Evolutionary conservation across 208 protist genomes (phyloP).

Genomic region (Naegleria fowleri): DNA sequence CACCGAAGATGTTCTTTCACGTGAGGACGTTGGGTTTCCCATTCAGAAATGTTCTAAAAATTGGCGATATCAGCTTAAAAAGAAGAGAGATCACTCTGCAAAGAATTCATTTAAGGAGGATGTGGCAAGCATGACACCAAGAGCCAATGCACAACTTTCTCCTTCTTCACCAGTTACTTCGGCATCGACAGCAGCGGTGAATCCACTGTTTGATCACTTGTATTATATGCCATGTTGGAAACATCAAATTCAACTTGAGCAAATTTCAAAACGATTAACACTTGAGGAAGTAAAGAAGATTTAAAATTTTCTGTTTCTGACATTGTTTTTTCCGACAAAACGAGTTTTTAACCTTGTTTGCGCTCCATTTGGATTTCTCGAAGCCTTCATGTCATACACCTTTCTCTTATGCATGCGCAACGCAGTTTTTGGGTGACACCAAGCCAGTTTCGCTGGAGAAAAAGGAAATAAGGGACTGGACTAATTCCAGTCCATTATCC

Average conservation of each 20-base stretch:
- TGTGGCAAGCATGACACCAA: not conserved
- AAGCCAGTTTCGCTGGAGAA: too few relatives aligned
- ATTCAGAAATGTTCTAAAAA: not conserved
- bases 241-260: not conserved
- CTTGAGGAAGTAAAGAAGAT: too few relatives aligned
- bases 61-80: not conserved
- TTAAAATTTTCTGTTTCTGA: too few relatives aligned
- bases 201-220: not conserved
- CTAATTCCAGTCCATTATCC: too few relatives aligned
- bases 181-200: not conserved
- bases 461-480: too few relatives aligned
- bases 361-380: too few relatives aligned
- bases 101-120: not conserved
- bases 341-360: too few relatives aligned
- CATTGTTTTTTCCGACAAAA: too few relatives aligned
- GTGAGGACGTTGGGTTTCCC: not conserved
- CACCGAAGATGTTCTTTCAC: not conserved
- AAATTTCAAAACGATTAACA: not conserved
- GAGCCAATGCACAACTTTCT: not conserved
- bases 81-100: not conserved
- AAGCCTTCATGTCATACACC: too few relatives aligned
- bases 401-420: too few relatives aligned
- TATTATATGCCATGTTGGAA: constrained; percentile 14
- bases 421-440: too few relatives aligned
- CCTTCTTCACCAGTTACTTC: not conserved